These are phyloP conservation scores for Blastobotrys attinorum DNA, from an alignment of 805 yeast species.

Conservation along the genomic window DNA sequence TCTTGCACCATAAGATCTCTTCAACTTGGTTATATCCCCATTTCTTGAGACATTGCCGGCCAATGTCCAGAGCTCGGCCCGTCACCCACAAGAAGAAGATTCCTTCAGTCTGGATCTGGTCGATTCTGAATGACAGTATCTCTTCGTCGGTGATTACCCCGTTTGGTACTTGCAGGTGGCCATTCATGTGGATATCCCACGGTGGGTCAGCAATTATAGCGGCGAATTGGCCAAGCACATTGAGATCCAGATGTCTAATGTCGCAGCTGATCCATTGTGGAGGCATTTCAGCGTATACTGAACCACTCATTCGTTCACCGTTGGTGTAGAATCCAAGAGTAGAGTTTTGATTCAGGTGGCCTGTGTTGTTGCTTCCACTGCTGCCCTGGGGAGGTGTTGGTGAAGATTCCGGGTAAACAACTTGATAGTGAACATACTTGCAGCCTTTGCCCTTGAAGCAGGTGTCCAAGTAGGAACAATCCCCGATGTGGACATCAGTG, in stretches of 20 bases:
- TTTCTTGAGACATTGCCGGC: slow-evolving; percentile 60
- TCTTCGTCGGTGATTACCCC: slow-evolving; percentile 34
- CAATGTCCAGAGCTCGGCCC: slow-evolving; percentile 85
- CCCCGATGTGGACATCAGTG: slow-evolving; percentile 72
- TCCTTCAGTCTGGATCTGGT: slow-evolving; percentile 74
- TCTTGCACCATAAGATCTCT: slow-evolving; percentile 85
- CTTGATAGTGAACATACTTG: slow-evolving; percentile 66
- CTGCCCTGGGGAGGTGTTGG: background rate
- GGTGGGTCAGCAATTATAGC: slow-evolving; percentile 85
- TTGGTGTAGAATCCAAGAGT: slow-evolving; percentile 2
- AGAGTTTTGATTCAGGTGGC: slow-evolving; percentile 13
- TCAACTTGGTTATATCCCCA: slow-evolving; percentile 82
- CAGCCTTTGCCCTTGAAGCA: slow-evolving; percentile 81
- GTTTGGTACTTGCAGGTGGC: slow-evolving; percentile 15
- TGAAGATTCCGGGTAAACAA: slow-evolving; percentile 18
- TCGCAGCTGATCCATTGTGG: slow-evolving; percentile 89
- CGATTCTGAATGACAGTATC: slow-evolving; percentile 56
- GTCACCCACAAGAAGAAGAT: slow-evolving; percentile 87
- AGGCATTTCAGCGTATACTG: slow-evolving; percentile 33
- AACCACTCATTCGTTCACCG: slow-evolving; percentile 4
- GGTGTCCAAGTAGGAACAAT: slow-evolving; percentile 89
- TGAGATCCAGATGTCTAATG: slow-evolving; percentile 63
- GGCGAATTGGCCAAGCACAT: slow-evolving; percentile 68
- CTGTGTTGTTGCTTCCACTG: background rate
- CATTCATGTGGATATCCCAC: slow-evolving; percentile 91